Percentiles rank a stretch among this genome's conserved stretches.
phyloP scores from a whole-genome alignment of 2,329 filamentous ascomycete genomes.

The Colletotrichum sp. region DNA sequence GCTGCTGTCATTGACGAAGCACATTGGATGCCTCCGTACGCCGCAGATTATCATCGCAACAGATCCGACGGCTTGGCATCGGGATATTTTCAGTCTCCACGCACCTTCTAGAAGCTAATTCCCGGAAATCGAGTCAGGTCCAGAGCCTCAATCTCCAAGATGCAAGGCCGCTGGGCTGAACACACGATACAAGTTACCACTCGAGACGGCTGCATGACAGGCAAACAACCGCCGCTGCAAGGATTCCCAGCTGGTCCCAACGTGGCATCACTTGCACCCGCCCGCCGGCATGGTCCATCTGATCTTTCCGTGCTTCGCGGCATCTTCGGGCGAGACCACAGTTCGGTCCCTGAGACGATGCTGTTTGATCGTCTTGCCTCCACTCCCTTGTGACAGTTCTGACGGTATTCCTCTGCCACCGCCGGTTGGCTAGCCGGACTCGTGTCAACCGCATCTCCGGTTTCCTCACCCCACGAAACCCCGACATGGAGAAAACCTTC shows the following conservation, averaged over 20 bases:
- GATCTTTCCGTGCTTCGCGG: not conserved
- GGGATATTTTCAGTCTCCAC: not conserved
- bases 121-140: not conserved
- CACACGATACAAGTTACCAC: not conserved
- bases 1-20: not conserved
- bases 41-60: not conserved
- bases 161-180: not conserved
- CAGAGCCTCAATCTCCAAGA: not conserved
- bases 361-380: conserved; percentile 6
- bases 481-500: not conserved
- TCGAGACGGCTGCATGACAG: not conserved
- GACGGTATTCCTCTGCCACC: not conserved
- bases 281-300: not conserved
- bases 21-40: not conserved
- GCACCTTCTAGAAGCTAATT: not conserved
- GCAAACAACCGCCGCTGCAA: not conserved
- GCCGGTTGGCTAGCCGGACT: not conserved
- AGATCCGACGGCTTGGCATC: not conserved
- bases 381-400: not conserved
- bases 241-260: not conserved
- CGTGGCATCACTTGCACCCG: not conserved
- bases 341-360: conserved; percentile 10
- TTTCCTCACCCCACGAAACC: not conserved
- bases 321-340: not conserved
- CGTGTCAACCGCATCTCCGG: not conserved